Percentiles rank a stretch among this genome's conserved stretches.
Conservation (phyloP, 768 basidiomycete genomes). For the Suillus decipiens region DNA sequence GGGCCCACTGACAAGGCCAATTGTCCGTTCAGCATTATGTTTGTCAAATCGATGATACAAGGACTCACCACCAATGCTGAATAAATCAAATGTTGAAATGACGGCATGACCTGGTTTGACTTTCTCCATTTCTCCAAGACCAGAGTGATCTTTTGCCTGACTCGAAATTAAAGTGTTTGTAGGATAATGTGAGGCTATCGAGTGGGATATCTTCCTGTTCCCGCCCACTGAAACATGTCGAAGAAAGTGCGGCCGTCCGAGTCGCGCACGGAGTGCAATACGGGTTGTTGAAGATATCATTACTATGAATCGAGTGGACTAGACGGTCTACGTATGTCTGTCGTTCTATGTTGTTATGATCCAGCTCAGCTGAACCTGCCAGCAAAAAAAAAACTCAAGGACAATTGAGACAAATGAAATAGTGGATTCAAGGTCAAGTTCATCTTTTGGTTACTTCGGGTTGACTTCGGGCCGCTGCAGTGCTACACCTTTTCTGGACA, state of each 20-base stretch:
- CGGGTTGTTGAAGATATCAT: conserved; percentile 17
- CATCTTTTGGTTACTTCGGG: neutral
- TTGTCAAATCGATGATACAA: neutral
- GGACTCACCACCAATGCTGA: conserved; percentile 80
- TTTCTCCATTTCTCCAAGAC: conserved; percentile 14
- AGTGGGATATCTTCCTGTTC: conserved; percentile 21
- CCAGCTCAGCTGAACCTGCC: conserved; percentile 1
- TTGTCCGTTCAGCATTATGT: neutral
- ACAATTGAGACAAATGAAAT: neutral
- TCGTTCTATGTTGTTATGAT: conserved; percentile 1
- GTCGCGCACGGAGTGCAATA: conserved; percentile 8
- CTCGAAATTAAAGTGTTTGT: conserved; percentile 10
- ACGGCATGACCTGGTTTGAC: conserved; percentile 77
- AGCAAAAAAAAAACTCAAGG: neutral
- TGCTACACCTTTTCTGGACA: neutral
- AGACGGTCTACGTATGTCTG: neutral
- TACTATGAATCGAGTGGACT: conserved; percentile 9
- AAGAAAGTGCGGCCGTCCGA: neutral
- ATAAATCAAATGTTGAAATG: conserved; percentile 91
- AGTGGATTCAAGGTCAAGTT: neutral
- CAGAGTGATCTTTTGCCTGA: conserved; percentile 9
- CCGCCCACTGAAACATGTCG: conserved; percentile 3
- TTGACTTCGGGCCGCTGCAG: too few relatives aligned
- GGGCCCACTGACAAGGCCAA: conserved; percentile 53
- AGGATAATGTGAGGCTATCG: conserved; percentile 8